These are phyloP conservation scores for Rhazya stricta DNA, from an alignment of 257 asterid species.

Conservation along the genomic window DNA sequence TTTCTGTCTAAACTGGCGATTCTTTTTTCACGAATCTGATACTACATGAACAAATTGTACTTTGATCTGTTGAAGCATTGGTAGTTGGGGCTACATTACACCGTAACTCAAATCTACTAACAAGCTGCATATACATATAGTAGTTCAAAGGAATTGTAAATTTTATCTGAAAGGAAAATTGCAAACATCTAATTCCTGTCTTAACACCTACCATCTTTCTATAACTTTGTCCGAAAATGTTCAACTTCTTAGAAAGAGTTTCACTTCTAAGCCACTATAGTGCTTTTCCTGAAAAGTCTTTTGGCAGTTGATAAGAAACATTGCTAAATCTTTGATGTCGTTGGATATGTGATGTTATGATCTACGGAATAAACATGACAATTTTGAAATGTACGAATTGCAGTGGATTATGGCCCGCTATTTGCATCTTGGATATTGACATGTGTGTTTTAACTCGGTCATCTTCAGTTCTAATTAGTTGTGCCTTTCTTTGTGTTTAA, in stretches of 20 bases:
- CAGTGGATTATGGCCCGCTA: not conserved
- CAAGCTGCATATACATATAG: not conserved
- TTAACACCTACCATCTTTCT: not conserved
- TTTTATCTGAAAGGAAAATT: not conserved
- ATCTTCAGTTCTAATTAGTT: slow-evolving; percentile 4
- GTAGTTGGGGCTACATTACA: not conserved
- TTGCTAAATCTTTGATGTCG: not conserved
- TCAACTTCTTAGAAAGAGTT: not conserved
- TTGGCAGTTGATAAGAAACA: not conserved
- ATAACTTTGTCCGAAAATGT: not conserved
- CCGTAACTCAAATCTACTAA: not conserved
- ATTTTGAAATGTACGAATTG: not conserved
- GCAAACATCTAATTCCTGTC: not conserved
- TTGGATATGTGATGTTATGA: not conserved
- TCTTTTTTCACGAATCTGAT: not conserved
- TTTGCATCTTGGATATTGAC: not conserved
- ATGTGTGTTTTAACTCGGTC: not conserved
- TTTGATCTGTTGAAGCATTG: not conserved
- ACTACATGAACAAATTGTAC: not conserved
- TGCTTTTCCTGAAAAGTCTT: not conserved
- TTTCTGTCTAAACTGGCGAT: not conserved
- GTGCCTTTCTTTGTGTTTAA: not conserved
- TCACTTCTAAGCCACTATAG: not conserved
- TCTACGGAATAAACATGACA: not conserved
- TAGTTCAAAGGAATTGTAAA: not conserved